Base-by-base conservation (phyloP, 73 alveolate species). In the Stentor coeruleus region DNA sequence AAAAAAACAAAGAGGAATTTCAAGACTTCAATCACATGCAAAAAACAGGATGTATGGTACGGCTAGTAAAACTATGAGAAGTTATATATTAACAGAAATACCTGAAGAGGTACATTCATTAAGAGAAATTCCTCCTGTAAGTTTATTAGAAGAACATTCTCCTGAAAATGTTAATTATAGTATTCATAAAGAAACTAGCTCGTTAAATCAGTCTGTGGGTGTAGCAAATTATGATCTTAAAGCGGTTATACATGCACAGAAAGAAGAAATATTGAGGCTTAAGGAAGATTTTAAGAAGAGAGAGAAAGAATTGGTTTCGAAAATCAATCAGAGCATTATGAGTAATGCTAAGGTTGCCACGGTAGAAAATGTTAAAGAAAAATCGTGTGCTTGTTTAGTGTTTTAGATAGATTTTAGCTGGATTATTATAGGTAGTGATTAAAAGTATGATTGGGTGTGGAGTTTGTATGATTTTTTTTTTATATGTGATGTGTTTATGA, bases 331-430 rank as follows among this genome's bases (percentile, higher is more conserved):
- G 42, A 66, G 33, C 37, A 20, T 20, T 28, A 31, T 15, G 14
- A 26, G 37, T 33, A 66, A 2, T 66, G 0, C 36, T 1, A 20
- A 20, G 33, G 73, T 2, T 0, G 73, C 28, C 73, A 57, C 15
- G 28, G 79, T 66, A 15, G 40, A 66, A 66, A 66, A 37, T 66
- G 79, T 66, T 11, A 66, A 33, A 33, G 37, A 31, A 66, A 31
- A 31, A 26, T 66, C 79, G 14, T 66, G 79, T 2, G 79, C 79
- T 66, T 66, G 79, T 2, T 20, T 66, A 20, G 33, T 66, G 26
- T 26, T 66, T 2, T 66, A 66, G n/a, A n/a, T n/a, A n/a, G n/a
- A n/a, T n/a, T n/a, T n/a, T n/a, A n/a, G n/a, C n/a, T n/a, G n/a
- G n/a, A n/a, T n/a, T n/a, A n/a, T n/a, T n/a, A n/a, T n/a, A n/a